Evolutionary conservation across 2,329 filamentous ascomycete species (phyloP).

Genomic region (Herpotrichia juniperi): DNA sequence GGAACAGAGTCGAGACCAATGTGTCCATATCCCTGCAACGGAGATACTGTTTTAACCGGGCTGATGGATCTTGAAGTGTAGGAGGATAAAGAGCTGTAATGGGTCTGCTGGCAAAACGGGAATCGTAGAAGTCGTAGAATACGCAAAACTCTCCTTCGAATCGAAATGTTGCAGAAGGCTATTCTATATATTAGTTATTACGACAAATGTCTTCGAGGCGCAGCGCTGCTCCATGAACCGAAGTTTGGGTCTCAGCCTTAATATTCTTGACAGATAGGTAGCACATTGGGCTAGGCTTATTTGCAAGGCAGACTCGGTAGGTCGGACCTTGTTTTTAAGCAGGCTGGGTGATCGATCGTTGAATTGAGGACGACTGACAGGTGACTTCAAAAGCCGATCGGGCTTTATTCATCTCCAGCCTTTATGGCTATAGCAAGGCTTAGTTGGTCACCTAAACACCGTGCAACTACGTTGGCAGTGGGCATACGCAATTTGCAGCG

Average conservation of each 20-base stretch:
- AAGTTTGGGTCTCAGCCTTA: neutral
- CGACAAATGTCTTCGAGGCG: neutral
- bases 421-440: too few relatives aligned
- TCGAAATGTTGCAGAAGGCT: too few relatives aligned
- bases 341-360: neutral
- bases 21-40: conserved; percentile 1
- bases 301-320: neutral
- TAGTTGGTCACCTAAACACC: too few relatives aligned
- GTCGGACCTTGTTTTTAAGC: neutral
- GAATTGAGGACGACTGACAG: too few relatives aligned
- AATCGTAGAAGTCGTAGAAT: neutral
- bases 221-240: neutral
- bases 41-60: neutral
- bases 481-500: too few relatives aligned
- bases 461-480: too few relatives aligned
- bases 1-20: neutral
- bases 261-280: neutral
- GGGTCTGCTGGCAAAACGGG: neutral
- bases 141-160: neutral
- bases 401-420: too few relatives aligned
- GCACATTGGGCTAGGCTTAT: neutral
- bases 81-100: neutral
- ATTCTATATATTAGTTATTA: too few relatives aligned
- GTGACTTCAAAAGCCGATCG: too few relatives aligned
- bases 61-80: neutral